Base-by-base conservation (phyloP, 2,329 filamentous ascomycete genomes). In the Penicillium sp. region DNA sequence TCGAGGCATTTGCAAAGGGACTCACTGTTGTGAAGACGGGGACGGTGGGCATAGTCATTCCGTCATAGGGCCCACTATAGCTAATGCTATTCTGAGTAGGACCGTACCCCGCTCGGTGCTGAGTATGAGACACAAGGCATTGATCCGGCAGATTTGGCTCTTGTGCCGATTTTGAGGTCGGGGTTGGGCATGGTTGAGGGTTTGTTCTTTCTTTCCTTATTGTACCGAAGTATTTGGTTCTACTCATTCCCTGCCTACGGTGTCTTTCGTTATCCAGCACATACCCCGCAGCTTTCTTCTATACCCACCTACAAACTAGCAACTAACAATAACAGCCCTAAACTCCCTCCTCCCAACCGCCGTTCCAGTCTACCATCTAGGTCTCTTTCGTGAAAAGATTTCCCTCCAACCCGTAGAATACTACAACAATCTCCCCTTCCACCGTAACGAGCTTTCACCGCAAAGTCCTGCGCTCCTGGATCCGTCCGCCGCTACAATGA, bases 401-500 rank as follows among this genome's bases (percentile, higher is more conserved):
- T 92, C 91, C 33, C 88, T 96, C 53, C 87, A 92, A 67, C 92
- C 93, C 3, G 93, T 97, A 57, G 93, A 97, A 78, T 97, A 97
- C 83, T 97, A 97, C 85, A 97, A 97, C 82, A 97, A 97, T 76
- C 88, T 97, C 19, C 92, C 92, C 35, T 67, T 88, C 91, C 77
- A 81, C 39, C 80, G 67, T 54, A 71, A 61, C 37, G 60, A 68
- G 19, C 62, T 67, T 7, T 62, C 66, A 0, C 53, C 61, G 49
- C 61, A 72, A 50, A 64, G 75, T 29, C 59, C 69, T 45, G 64
- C 72, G 39, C 53, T 66, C 19, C 46, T 63, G 42, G 45, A 60
- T 39, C 56, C 48, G 4, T 16, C 43, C 10, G 29, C n/a, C 4
- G 27, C 57, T 7, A 62, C 63, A 29, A 51, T 64, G 46, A 78